Evolutionary conservation across 2,329 filamentous ascomycete genomes (phyloP), one percentile per base, ranked within the genome.

Genomic region (Ilyonectria destructans): DNA sequence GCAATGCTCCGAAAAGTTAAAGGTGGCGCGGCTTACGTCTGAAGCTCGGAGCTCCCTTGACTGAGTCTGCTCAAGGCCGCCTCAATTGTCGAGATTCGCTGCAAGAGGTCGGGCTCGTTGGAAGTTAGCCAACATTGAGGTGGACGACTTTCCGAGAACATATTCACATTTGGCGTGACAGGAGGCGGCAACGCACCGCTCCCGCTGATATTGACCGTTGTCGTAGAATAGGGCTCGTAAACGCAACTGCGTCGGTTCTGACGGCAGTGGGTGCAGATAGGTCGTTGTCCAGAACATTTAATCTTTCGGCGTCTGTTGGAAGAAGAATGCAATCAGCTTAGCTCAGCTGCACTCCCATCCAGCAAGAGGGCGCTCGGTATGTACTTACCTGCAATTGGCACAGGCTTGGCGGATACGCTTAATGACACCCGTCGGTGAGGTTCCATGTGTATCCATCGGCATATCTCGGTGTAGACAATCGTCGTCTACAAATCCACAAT

Each of bases 401-500:
- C 68, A 70, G 9, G 68, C 68, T 33, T 70, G 68, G 19, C 68
- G 65, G 19, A 70, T 70, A 13, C 68, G 65, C 62, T 68, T 68
- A 33, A 70, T 70, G 51, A 68, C 48, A 52, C 67, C 68, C 23
- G 52, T 60, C 45, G 45, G 55, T 29, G 60, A 57, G 31, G 54
- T 19, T 43, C 40, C 40, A 9, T n/a, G n/a, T 3, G 15, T n/a
- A 4, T 43, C 15, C 40, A 43, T 43, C n/a, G 40, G 40, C 7
- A 43, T n/a, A n/a, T n/a, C 17, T 43, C 1, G 15, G n/a, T 15
- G 37, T 43, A 19, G 8, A n/a, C 7, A n/a, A 43, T 17, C 6
- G 1, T 6, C 6, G n/a, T 43, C 15, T 43, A n/a, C 40, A 43
- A 43, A 43, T n/a, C 6, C 8, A 6, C 40, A 43, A 43, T 43